phyloP scores from a whole-genome alignment of 1,139 yeast genomes.

The Eremothecium sinecaudum region DNA sequence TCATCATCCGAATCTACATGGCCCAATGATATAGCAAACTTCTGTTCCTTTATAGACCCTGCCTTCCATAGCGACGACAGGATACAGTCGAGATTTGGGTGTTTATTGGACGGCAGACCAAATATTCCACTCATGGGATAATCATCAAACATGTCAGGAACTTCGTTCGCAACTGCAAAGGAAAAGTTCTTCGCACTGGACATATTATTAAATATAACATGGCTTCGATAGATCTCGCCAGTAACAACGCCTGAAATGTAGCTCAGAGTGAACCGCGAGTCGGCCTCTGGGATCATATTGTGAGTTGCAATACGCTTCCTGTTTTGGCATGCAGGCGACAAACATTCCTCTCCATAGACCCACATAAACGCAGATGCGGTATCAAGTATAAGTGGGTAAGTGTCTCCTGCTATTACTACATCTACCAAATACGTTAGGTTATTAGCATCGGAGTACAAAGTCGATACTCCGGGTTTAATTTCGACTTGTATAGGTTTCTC shows the following conservation, averaged over 20 bases:
- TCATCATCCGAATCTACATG: conserved; percentile 26
- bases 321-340: conserved; percentile 37
- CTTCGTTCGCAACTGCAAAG: conserved; percentile 46
- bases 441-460: conserved; percentile 24
- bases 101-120: conserved; percentile 43
- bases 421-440: conserved; percentile 32
- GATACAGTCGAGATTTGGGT: conserved; percentile 33
- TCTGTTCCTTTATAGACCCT: conserved; percentile 31
- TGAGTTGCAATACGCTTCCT: conserved; percentile 29
- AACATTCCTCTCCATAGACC: conserved; percentile 50
- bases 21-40: conserved; percentile 39
- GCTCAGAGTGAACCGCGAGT: conserved; percentile 36
- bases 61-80: conserved; percentile 34
- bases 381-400: conserved; percentile 48
- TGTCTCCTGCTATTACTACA: conserved; percentile 33
- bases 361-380: conserved; percentile 60
- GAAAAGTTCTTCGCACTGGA: conserved; percentile 35
- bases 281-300: conserved; percentile 19
- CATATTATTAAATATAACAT: conserved; percentile 37
- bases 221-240: conserved; percentile 39
- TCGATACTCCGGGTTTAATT: conserved; percentile 23
- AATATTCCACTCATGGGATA: conserved; percentile 53
- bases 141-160: conserved; percentile 45
- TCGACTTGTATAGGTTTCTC: conserved; percentile 13
- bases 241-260: conserved; percentile 50